Evolutionary conservation across 108 stramenopile species (phyloP).

Genomic region (Ochromonas danica): DNA sequence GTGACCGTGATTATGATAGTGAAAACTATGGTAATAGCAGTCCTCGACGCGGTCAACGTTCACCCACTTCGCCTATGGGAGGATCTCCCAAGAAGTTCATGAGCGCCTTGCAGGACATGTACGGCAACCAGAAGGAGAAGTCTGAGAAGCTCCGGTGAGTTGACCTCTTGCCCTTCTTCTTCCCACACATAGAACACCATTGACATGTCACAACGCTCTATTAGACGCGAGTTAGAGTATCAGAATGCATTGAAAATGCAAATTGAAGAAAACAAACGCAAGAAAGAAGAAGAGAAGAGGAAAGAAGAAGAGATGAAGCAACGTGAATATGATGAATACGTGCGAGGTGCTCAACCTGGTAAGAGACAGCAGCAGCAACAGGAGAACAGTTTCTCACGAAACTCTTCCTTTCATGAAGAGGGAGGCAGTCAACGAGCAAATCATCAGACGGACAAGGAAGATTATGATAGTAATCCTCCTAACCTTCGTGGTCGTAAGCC

Average conservation of each 20-base stretch:
- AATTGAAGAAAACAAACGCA: constrained; percentile 21
- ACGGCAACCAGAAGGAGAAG: not conserved
- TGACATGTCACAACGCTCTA: not conserved
- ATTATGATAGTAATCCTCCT: not conserved
- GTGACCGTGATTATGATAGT: not conserved
- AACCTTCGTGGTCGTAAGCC: not conserved
- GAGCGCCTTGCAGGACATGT: constrained; percentile 4
- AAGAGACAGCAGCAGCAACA: not conserved
- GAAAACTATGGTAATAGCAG: too few species aligned
- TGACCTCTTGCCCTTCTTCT: not conserved
- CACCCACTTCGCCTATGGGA: too few species aligned
- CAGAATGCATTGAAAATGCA: constrained; percentile 17
- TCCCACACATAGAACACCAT: not conserved
- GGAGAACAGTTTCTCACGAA: too few species aligned
- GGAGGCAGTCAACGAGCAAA: not conserved
- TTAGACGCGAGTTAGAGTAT: not conserved
- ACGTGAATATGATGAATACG: constrained; percentile 21
- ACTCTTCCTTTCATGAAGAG: too few species aligned
- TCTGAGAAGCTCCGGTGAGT: not conserved
- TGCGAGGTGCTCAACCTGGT: not conserved
- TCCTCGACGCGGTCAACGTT: too few species aligned
- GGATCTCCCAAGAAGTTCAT: constrained; percentile 25
- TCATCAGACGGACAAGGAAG: not conserved
- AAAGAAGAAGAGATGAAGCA: not conserved
- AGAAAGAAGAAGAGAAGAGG: constrained; percentile 19